These are phyloP conservation scores for Pleurostoma richardsiae DNA, from an alignment of 2,329 filamentous ascomycete genomes.

Conservation along the genomic window DNA sequence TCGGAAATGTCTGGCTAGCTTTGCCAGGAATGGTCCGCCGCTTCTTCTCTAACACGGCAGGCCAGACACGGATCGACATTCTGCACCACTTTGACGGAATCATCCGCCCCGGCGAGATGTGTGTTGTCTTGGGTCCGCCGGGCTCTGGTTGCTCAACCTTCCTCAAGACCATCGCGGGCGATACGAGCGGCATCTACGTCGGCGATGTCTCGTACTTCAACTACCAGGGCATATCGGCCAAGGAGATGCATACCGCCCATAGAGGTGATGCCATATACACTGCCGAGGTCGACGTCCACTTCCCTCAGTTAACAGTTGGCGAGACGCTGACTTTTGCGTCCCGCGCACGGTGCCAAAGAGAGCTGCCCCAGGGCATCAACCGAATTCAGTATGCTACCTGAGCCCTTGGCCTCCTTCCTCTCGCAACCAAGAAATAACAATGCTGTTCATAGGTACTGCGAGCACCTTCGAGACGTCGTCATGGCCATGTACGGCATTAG, in stretches of 20 bases:
- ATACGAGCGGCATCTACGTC: constrained; percentile 52
- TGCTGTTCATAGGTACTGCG: constrained; percentile 18
- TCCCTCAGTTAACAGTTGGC: constrained; percentile 51
- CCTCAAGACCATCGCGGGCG: constrained; percentile 57
- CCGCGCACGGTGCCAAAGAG: constrained; percentile 41
- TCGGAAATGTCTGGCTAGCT: constrained; percentile 34
- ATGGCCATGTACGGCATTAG: constrained; percentile 69
- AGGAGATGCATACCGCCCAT: constrained; percentile 55
- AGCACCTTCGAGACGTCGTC: constrained; percentile 50
- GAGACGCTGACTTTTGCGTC: constrained; percentile 57
- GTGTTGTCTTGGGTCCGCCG: constrained; percentile 48
- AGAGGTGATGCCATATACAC: constrained; percentile 63
- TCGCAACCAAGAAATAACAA: constrained; percentile 30
- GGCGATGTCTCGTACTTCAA: constrained; percentile 51
- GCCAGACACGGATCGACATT: constrained; percentile 37
- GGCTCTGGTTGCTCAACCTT: constrained; percentile 54
- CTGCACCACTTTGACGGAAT: constrained; percentile 40
- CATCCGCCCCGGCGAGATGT: constrained; percentile 45
- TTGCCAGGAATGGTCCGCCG: constrained; percentile 17
- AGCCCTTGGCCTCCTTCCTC: background rate
- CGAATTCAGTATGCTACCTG: constrained; percentile 23
- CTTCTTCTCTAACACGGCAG: constrained; percentile 14
- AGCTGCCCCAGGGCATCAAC: constrained; percentile 36
- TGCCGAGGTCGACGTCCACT: constrained; percentile 58
- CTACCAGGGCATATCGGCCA: constrained; percentile 51